Evolutionary conservation across 2,329 filamentous ascomycete species (phyloP), one percentile per base, ranked within the genome.

Genomic region (Diaporthe citriasiana): DNA sequence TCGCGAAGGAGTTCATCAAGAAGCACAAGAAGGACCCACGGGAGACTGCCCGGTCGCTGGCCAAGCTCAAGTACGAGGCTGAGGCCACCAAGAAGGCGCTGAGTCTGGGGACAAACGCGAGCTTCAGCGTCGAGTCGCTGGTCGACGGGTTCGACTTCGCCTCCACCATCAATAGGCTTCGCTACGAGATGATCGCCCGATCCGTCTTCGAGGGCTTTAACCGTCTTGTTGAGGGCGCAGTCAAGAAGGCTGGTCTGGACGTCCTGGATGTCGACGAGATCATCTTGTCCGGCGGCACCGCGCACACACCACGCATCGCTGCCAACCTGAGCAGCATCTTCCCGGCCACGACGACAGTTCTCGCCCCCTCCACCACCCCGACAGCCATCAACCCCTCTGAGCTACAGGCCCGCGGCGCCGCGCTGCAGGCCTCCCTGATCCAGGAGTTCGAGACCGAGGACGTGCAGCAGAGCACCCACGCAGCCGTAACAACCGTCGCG

Each of bases 1-100:
- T 98, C 79, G 94, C 96, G 79, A 99, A 99, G 89, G 97, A 99
- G 85, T 99, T 99, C 86, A 90, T 97, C 81, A 98, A 99, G 91
- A 98, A 97, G 89, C 91, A 98, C 90, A 93, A 92, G 86, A 91
- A 91, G 73, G 97, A 98, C 84, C 97, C 97, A 30, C 91, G 95
- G 78, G 89, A 92, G 81, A 94, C 97, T 82, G 88, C 92, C 72
- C 92, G 92, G 80, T 93, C 93, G 79, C 86, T 98, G 79, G 95
- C 97, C 76, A 99, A 98, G 89, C 88, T 99, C 78, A 96, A 95
- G 85, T 89, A 95, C 63, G 97, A 98, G 87, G 90, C 95, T 77
- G 97, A 99, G 86, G 90, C 92, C 65, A 93, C 95, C 79, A 98
- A 97, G 90, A 97, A 97, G 87, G 92, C 95, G 30, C 90, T 99